phyloP scores from a whole-genome alignment of 2,329 filamentous ascomycete species.

The Hypoxylon sp. region DNA sequence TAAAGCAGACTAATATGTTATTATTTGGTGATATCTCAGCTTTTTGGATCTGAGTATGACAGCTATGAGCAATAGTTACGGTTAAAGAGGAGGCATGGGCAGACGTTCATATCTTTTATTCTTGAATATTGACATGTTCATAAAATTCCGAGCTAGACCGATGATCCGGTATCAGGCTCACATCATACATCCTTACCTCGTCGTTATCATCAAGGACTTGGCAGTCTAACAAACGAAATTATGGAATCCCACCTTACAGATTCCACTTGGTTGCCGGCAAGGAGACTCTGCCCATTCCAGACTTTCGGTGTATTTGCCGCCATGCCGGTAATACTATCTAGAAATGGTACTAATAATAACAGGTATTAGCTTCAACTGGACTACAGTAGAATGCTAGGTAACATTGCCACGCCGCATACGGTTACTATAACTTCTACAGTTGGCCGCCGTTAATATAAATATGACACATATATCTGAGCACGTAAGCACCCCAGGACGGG shows the following conservation, averaged over 20 bases:
- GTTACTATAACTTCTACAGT: background rate
- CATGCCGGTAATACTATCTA: conserved; percentile 19
- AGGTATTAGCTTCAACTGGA: conserved; percentile 2
- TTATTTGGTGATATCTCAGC: background rate
- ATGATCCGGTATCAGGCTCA: conserved; percentile 9
- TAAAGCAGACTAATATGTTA: background rate
- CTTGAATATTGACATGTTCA: conserved; percentile 4
- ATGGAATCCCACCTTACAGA: conserved; percentile 28
- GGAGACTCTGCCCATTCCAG: conserved; percentile 5
- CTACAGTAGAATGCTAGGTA: background rate
- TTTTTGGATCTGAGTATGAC: background rate
- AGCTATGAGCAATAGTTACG: background rate
- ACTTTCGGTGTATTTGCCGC: conserved; percentile 27
- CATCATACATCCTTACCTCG: conserved; percentile 33
- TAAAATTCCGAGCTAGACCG: conserved; percentile 19
- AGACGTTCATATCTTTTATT: background rate
- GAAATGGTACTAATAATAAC: background rate
- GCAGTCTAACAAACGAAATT: conserved; percentile 34
- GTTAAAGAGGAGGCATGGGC: background rate
- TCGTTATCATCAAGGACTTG: conserved; percentile 38
- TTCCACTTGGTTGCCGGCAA: conserved; percentile 9
- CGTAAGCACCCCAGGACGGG: background rate
- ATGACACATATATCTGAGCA: background rate
- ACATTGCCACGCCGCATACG: background rate
- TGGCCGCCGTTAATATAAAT: background rate